Base-by-base conservation (phyloP, 441 rosid species). In the Flueggea neowawraea region DNA sequence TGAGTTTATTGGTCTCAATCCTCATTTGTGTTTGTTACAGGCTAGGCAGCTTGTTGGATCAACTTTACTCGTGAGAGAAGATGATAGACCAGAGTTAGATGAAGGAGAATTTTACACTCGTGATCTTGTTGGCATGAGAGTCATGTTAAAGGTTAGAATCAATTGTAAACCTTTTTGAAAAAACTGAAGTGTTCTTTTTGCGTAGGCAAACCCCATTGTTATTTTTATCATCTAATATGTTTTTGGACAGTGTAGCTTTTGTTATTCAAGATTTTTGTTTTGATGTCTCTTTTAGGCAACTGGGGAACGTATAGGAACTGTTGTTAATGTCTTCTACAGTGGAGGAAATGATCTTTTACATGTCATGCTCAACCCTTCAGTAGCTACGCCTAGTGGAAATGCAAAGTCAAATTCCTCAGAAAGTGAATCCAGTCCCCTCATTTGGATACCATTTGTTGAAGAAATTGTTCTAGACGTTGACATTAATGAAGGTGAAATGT, bases 381-480 rank as follows among this genome's bases (percentile, higher is more conserved):
- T 31, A 49, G 66, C 55, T 66, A 66, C 54, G 51, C 32, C 58
- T 67, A 70, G 78, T 45, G 89, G 67, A 47, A 70, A 22, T 73
- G 71, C 63, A 69, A 81, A 74, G 67, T 63, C 82, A 60, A 69
- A 67, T 66, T 57, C 55, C 62, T 52, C 48, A 3, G 77, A 69
- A 69, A 51, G 49, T 69, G 68, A 51, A 50, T 68, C 83, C 56
- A 70, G 80, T 67, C 84, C 62, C 53, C 87, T 84, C 60, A 86
- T 82, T 31, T 93, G 97, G 98, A 75, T 93, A 48, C 98, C 98
- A 22, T 93, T 93, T 58, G 93, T 87, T 6, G 87, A 85, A 56
- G 88, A 86, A 31, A 93, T 93, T 70, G 98, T 93, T 67, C 98
- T 96, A n/a, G 82, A 81, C 63, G 89, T 90, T 68, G 87, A 93